Conservation (phyloP, 2,329 filamentous ascomycete genomes). For the Pseudogymnoascus verrucosus region DNA sequence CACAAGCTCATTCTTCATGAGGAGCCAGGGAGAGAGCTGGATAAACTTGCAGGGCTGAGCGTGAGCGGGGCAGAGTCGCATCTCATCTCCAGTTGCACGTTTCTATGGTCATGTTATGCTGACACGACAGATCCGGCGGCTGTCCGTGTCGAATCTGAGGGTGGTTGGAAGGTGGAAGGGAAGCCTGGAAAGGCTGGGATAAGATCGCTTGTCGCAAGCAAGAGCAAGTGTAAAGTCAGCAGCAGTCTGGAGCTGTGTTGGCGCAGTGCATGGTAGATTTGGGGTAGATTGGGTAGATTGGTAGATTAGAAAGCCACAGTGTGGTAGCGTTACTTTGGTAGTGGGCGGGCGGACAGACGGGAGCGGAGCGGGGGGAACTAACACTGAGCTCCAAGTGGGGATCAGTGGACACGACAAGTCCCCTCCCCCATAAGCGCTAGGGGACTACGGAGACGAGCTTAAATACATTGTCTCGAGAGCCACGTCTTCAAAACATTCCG, state of each 20-base stretch:
- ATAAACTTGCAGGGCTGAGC: neutral
- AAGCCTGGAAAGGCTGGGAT: neutral
- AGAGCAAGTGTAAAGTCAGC: slow-evolving; percentile 1
- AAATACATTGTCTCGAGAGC: slow-evolving; percentile 2
- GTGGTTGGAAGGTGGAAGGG: neutral
- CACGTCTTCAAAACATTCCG: neutral
- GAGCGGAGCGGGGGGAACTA: slow-evolving; percentile 3
- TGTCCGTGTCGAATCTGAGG: neutral
- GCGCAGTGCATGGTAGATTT: neutral
- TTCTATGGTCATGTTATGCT: slow-evolving; percentile 3
- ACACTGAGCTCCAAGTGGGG: slow-evolving; percentile 6
- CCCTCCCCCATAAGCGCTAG: neutral
- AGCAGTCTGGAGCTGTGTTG: slow-evolving; percentile 3
- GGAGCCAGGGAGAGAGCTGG: neutral
- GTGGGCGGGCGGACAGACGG: neutral
- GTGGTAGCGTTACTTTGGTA: neutral
- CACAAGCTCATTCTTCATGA: slow-evolving; percentile 10
- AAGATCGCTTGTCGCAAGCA: neutral
- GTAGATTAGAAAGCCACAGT: neutral
- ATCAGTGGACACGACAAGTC: slow-evolving; percentile 1
- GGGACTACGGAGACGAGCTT: neutral
- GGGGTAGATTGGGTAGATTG: neutral
- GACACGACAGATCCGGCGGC: slow-evolving; percentile 1
- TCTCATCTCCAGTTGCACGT: slow-evolving; percentile 6
- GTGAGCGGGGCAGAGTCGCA: slow-evolving; percentile 7